phyloP scores from a whole-genome alignment of 805 yeast genomes.

The Wickerhamiella australiensis region DNA sequence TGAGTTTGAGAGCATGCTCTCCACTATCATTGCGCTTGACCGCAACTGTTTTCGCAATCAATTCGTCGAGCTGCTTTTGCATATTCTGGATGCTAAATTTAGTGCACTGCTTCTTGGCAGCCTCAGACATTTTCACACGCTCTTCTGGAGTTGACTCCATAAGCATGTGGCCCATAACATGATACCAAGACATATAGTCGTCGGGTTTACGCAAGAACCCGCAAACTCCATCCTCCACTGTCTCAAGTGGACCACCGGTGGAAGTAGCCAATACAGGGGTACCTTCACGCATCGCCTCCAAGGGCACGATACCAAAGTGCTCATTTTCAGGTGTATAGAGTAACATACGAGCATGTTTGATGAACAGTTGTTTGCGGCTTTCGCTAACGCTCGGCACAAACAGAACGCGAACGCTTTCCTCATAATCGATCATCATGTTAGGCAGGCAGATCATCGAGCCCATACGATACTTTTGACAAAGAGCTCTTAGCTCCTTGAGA shows the following conservation, averaged over 20 bases:
- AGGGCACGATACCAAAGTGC: conserved; percentile 96
- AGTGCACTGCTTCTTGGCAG: conserved; percentile 26
- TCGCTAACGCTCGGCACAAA: conserved; percentile 76
- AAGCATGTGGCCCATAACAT: conserved; percentile 25
- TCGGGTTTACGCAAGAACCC: conserved; percentile 32
- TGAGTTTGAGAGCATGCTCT: conserved; percentile 12
- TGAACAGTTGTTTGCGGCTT: conserved; percentile 47
- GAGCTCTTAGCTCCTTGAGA: conserved; percentile 43
- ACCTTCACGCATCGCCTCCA: conserved; percentile 81
- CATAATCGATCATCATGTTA: conserved; percentile 16
- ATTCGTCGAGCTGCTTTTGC: conserved; percentile 24
- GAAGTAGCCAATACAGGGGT: conserved; percentile 78
- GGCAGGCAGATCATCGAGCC: conserved; percentile 34
- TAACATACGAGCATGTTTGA: conserved; percentile 46
- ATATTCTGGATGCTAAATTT: conserved; percentile 27
- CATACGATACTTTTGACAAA: conserved; percentile 38
- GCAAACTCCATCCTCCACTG: conserved; percentile 37
- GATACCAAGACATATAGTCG: conserved; percentile 27
- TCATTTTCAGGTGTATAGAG: conserved; percentile 85
- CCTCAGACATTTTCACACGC: conserved; percentile 23
- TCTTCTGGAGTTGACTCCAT: conserved; percentile 18
- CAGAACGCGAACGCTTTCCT: conserved; percentile 36
- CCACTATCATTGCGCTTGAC: conserved; percentile 15
- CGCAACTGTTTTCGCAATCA: conserved; percentile 15
- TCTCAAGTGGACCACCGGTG: conserved; percentile 89